Evolutionary conservation across 306 rosid genomes (phyloP).

Genomic region (Sicyos baderoa): DNA sequence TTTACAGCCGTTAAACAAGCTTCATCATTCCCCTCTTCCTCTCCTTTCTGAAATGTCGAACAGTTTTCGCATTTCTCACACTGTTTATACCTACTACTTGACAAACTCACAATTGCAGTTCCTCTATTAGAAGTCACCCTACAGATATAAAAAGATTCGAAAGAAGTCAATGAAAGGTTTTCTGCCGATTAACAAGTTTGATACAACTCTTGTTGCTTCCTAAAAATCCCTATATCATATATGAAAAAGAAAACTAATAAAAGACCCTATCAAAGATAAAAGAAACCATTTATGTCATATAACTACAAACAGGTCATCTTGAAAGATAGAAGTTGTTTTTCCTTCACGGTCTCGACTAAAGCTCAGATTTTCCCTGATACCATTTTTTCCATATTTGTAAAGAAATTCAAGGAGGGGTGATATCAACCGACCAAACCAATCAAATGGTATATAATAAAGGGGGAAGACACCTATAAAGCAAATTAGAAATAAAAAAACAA

Average conservation of each 20-base stretch:
- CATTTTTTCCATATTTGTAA: not conserved
- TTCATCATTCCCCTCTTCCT: not conserved
- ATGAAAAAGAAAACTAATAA: not conserved
- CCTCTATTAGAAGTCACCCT: not conserved
- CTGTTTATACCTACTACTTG: not conserved
- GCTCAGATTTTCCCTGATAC: not conserved
- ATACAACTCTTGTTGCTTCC: not conserved
- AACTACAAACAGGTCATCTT: not conserved
- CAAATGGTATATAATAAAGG: not conserved
- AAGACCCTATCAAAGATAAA: not conserved
- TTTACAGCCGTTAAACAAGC: not conserved
- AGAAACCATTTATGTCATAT: not conserved
- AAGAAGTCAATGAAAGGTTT: not conserved
- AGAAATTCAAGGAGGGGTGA: not conserved
- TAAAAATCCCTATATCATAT: not conserved
- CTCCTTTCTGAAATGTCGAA: not conserved
- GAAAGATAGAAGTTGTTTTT: not conserved
- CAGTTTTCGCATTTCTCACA: not conserved
- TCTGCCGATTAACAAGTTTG: not conserved
- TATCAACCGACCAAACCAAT: not conserved
- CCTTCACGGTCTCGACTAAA: not conserved
- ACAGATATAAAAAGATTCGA: not conserved
- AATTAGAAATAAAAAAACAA: not conserved
- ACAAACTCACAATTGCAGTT: not conserved
- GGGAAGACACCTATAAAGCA: not conserved